Percentiles rank a stretch among this genome's conserved stretches.
Evolutionary conservation across 257 asterid species (phyloP).

Genomic region (Hygrophila difformis): DNA sequence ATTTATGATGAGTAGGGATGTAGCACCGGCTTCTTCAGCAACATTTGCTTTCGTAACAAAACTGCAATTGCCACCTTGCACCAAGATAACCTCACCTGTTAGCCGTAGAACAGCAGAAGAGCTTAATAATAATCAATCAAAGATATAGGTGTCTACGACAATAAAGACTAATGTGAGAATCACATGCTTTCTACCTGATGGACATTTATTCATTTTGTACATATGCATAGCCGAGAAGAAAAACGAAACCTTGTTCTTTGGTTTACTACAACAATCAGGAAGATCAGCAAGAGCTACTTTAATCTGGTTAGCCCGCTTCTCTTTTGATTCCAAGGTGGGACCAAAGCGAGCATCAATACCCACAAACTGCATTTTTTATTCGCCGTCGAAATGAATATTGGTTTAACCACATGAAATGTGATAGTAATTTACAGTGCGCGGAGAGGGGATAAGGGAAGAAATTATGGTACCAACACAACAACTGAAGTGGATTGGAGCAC

Average conservation of each 20-base stretch:
- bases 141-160: too few species aligned
- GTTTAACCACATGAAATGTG: too few species aligned
- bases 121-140: too few species aligned
- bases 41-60: slow-evolving; percentile 75
- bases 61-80: slow-evolving; percentile 83
- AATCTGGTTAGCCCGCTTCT: slow-evolving; percentile 69
- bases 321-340: slow-evolving; percentile 59
- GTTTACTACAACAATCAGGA: slow-evolving; percentile 59
- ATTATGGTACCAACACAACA: too few species aligned
- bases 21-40: slow-evolving; percentile 89
- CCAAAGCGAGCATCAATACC: slow-evolving; percentile 98
- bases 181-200: too few species aligned
- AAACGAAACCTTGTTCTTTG: slow-evolving; percentile 46
- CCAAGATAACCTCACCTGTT: slow-evolving; percentile 82
- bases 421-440: too few species aligned
- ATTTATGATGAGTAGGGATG: slow-evolving; percentile 75
- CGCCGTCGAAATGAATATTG: too few species aligned
- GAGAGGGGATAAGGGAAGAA: too few species aligned
- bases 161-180: too few species aligned
- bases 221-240: slow-evolving; percentile 5
- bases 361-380: slow-evolving; percentile 61
- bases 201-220: neutral
- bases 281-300: slow-evolving; percentile 60
- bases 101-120: slow-evolving; percentile 29
- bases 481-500: too few species aligned